phyloP scores from a whole-genome alignment of 1,284 basidiomycete genomes.

The Tylopilus sp. region DNA sequence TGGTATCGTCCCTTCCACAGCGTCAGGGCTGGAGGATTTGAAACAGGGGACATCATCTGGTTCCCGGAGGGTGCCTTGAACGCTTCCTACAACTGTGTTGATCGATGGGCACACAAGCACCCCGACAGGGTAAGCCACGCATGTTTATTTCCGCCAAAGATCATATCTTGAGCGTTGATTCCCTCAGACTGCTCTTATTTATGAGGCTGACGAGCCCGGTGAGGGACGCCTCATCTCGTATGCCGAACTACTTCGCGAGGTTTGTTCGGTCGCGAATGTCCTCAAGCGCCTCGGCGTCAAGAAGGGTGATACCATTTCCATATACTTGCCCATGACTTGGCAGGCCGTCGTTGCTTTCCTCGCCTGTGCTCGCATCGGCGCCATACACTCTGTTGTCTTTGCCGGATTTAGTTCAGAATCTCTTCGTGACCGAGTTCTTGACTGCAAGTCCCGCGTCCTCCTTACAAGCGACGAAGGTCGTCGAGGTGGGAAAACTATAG shows the following conservation, averaged over 20 bases:
- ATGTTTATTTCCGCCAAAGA: background rate
- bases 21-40: conserved; percentile 82
- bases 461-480: conserved; percentile 96
- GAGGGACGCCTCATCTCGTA: conserved; percentile 80
- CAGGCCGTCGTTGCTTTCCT: conserved; percentile 94
- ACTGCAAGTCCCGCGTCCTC: conserved; percentile 87
- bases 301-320: conserved; percentile 93
- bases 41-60: conserved; percentile 89
- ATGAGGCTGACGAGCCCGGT: conserved; percentile 94
- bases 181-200: conserved; percentile 86
- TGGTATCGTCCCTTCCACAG: conserved; percentile 94
- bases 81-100: conserved; percentile 97
- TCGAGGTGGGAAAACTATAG: conserved; percentile 92
- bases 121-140: conserved; percentile 71
- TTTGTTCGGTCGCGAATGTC: conserved; percentile 88
- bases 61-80: conserved; percentile 90
- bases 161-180: background rate
- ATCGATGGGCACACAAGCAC: conserved; percentile 90
- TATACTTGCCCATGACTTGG: conserved; percentile 91
- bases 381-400: conserved; percentile 98
- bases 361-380: conserved; percentile 95
- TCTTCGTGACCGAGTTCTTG: conserved; percentile 88
- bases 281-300: conserved; percentile 88
- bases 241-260: conserved; percentile 84
- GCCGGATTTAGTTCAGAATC: conserved; percentile 98